Evolutionary conservation across 768 basidiomycete species (phyloP), one percentile per base, ranked within the genome.

Genomic region (Lentinus tigrinus): DNA sequence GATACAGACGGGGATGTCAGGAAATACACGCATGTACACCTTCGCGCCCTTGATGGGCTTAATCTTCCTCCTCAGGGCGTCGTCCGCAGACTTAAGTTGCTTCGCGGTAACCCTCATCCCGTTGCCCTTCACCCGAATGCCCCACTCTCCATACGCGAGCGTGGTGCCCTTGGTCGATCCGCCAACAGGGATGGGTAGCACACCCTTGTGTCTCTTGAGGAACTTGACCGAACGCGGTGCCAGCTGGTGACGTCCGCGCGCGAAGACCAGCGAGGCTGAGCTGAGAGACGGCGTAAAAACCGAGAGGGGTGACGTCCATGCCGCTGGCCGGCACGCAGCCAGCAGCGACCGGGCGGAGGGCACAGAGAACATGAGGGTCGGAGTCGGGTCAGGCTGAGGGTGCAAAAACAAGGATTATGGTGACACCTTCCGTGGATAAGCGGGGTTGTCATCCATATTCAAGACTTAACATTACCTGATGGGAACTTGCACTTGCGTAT

Each of bases 1-100:
- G 54, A 98, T 87, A 77, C 95, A 97, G 58, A 99, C 95, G 3
- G 95, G 95, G 58, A 97, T 87, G 74, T 98, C 95, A 4, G 97
- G 96, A 75, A 98, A 98, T 40, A 98, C 88, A 50, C 95, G 81
- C 72, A 96, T 67, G 70, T 82, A 95, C 42, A 94, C 84, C 73
- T 94, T 91, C 36, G 84, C 81, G 6, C 95, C 94, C 69, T 98
- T 98, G 44, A 98, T 79, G 11, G 84, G 71, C 74, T 97, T 98
- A 59, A 97, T 80, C 70, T 93, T 95, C 67, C 91, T 81, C 78
- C 90, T 88, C 57, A 98, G 85, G 44, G 93, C 88, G 54, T 93
- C 91, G 74, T 94, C 88, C 0, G 89, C 92, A 0, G 90, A 87
- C 52, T 84, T 81, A 17, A 99, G 83, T 76, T 96, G 94, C 73